phyloP scores from a whole-genome alignment of 108 stramenopile species.

The Fragilaria radians region DNA sequence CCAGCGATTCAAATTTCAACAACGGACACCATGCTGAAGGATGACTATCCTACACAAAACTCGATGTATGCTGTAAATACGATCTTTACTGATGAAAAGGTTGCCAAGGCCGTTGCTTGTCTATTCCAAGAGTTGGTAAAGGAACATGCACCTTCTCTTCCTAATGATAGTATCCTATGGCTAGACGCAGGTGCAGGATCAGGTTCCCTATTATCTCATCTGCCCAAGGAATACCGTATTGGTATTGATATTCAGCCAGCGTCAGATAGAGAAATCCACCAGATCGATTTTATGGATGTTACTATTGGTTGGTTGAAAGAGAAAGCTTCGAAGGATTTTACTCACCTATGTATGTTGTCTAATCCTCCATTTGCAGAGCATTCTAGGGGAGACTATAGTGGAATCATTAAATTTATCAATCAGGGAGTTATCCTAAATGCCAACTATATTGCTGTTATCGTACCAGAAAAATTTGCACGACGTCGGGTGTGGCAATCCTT shows the following conservation, averaged over 20 bases:
- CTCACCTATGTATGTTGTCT: conserved; percentile 21
- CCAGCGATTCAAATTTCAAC: conserved; percentile 24
- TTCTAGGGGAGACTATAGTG: conserved; percentile 28
- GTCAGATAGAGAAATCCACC: conserved; percentile 2
- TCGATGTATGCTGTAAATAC: conserved; percentile 28
- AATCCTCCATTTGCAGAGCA: conserved; percentile 36
- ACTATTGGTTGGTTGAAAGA: conserved; percentile 9
- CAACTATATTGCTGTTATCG: conserved; percentile 23
- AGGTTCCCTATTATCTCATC: conserved; percentile 25
- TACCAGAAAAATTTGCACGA: conserved; percentile 32
- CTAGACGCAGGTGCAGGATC: conserved; percentile 39
- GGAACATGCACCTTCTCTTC: not conserved
- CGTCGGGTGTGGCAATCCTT: conserved; percentile 23
- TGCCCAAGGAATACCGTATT: conserved; percentile 15
- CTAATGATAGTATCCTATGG: conserved; percentile 15
- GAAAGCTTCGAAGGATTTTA: not conserved
- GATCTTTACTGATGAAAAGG: conserved; percentile 24
- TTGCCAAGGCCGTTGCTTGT: conserved; percentile 20
- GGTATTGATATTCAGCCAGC: conserved; percentile 30
- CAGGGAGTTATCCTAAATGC: conserved; percentile 21
- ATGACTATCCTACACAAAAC: not conserved
- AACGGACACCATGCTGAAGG: too few relatives aligned
- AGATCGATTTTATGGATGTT: conserved; percentile 19
- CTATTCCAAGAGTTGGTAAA: conserved; percentile 13
- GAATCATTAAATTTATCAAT: conserved; percentile 31